These are phyloP conservation scores for Melaleuca alternifolia DNA, from an alignment of 345 rosid species.

Conservation along the genomic window DNA sequence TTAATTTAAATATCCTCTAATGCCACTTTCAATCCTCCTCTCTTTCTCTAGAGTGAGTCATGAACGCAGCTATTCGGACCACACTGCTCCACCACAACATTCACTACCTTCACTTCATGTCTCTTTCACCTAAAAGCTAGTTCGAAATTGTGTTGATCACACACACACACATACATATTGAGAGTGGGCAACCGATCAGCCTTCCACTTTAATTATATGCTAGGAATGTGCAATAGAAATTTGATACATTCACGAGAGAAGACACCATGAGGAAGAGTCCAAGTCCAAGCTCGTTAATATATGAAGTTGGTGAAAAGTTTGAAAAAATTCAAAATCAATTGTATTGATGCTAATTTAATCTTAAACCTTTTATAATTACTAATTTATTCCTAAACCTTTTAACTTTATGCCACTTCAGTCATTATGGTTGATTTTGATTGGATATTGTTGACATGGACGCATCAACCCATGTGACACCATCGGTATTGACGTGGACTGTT, in stretches of 20 bases:
- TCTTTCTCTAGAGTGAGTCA: rapidly evolving
- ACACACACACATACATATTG: not conserved
- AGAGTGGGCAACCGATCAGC: not conserved
- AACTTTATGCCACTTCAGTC: no score
- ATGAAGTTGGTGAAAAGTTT: not conserved
- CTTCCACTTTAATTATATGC: rapidly evolving
- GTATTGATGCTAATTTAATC: no score
- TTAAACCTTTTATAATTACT: no score
- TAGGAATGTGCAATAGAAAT: not conserved
- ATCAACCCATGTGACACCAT: no score
- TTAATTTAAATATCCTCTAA: not conserved
- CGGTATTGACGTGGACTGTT: no score
- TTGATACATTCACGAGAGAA: not conserved
- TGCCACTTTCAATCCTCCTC: not conserved
- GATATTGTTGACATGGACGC: no score
- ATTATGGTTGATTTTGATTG: no score
- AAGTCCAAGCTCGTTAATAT: not conserved
- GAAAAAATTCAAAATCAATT: no score
- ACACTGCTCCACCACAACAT: rapidly evolving
- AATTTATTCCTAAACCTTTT: no score
- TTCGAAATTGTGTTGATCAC: not conserved
- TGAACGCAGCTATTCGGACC: not conserved
- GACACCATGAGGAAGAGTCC: not conserved
- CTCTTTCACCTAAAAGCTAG: no score
- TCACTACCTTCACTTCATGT: not conserved